Conservation (phyloP, 805 yeast genomes). For the Lipomyces kockii region DNA sequence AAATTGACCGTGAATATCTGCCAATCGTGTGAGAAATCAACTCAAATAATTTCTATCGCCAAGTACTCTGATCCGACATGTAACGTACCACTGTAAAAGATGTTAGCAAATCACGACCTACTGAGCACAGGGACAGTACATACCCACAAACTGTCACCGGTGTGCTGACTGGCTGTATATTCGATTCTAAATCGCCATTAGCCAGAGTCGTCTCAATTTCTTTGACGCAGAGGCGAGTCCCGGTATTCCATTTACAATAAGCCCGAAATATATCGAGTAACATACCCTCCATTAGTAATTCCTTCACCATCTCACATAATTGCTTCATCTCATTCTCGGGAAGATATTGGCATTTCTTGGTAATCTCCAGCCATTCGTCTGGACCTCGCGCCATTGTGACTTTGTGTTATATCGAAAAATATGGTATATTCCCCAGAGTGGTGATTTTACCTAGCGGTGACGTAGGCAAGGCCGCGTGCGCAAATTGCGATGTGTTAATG, state of each 20-base stretch:
- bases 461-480: not conserved
- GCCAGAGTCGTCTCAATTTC: not conserved
- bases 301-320: slow-evolving; percentile 93
- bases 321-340: slow-evolving; percentile 95
- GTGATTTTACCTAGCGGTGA: not conserved
- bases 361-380: slow-evolving; percentile 94
- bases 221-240: not conserved
- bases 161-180: slow-evolving; percentile 88
- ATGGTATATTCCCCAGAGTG: not conserved
- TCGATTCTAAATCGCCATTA: slow-evolving; percentile 58
- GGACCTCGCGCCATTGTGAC: slow-evolving; percentile 61
- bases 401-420: not conserved
- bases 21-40: not conserved
- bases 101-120: not conserved
- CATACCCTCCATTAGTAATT: slow-evolving; percentile 78
- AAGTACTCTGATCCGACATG: not conserved
- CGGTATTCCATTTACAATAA: not conserved
- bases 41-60: not conserved
- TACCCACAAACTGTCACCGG: slow-evolving; percentile 90
- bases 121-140: slow-evolving; percentile 14
- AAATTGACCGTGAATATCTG: slow-evolving; percentile 95
- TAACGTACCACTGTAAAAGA: slow-evolving; percentile 24
- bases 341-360: slow-evolving; percentile 84
- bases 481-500: not conserved
- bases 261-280: not conserved